These are phyloP conservation scores for Dimocarpus longan DNA, from an alignment of 345 rosid genomes.

Conservation along the genomic window DNA sequence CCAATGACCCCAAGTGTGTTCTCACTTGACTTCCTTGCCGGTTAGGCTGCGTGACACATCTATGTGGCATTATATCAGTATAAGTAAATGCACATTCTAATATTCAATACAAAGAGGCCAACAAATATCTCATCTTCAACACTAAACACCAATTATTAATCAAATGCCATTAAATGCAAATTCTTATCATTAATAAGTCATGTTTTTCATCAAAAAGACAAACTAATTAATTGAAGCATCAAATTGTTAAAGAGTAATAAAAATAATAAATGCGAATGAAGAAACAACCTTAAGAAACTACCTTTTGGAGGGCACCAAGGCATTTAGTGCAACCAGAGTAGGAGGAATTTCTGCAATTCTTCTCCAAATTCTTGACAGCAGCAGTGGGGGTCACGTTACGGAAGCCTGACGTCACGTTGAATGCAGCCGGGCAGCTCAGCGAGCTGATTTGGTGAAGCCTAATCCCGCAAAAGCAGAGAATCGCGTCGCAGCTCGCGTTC, in stretches of 20 bases:
- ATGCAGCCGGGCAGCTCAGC: conserved; percentile 94
- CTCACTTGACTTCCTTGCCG: conserved; percentile 17
- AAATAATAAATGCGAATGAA: conserved; percentile 25
- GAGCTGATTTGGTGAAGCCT: conserved; percentile 95
- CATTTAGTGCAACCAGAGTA: conserved; percentile 95
- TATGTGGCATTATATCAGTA: background rate
- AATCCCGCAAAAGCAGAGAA: conserved; percentile 92
- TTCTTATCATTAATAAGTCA: too few species aligned
- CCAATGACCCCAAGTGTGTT: background rate
- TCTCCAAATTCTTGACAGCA: conserved; percentile 84
- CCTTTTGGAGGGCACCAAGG: conserved; percentile 96
- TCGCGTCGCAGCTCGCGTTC: conserved; percentile 80
- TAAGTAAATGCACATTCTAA: background rate
- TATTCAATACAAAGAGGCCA: background rate
- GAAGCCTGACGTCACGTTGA: conserved; percentile 64
- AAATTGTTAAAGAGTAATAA: background rate
- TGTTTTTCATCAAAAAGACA: too few species aligned
- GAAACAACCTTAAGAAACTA: conserved; percentile 11
- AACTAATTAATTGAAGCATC: too few species aligned
- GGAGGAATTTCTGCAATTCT: conserved; percentile 80
- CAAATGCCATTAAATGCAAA: background rate
- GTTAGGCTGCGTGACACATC: background rate
- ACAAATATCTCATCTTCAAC: background rate
- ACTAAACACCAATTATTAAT: background rate
- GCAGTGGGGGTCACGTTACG: conserved; percentile 88